A percentile compares a stretch with the other conserved stretches of the same genome.
phyloP scores from a whole-genome alignment of 2,329 filamentous ascomycete species.

The Beauveria asiatica region DNA sequence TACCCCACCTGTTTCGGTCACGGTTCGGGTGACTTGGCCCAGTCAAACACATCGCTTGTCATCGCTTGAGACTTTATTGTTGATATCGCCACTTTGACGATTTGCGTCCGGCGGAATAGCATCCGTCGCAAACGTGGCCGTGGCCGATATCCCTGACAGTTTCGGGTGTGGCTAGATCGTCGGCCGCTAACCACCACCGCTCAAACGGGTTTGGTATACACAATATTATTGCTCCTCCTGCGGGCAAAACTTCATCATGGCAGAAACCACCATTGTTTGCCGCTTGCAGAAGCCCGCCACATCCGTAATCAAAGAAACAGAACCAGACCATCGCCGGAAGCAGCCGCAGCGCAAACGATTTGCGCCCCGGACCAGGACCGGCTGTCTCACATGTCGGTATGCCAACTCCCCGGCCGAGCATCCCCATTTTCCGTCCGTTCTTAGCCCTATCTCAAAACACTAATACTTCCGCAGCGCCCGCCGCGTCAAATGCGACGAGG shows the following conservation, averaged over 20 bases:
- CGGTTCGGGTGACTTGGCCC: too few relatives aligned
- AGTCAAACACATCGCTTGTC: too few relatives aligned
- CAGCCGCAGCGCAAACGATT: neutral
- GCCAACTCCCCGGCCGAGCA: neutral
- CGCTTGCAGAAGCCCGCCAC: neutral
- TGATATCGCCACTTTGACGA: too few relatives aligned
- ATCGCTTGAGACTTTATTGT: too few relatives aligned
- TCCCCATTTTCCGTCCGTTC: too few relatives aligned
- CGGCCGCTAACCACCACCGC: neutral
- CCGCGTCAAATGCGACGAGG: neutral
- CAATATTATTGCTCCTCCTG: neutral
- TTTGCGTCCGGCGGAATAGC: too few relatives aligned
- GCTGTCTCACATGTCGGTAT: neutral
- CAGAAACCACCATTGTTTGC: neutral
- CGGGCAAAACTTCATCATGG: neutral
- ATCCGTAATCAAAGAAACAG: neutral
- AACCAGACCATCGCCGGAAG: neutral
- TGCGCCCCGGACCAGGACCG: neutral
- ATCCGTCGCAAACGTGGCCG: too few relatives aligned
- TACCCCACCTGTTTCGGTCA: too few relatives aligned
- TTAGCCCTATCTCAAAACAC: too few relatives aligned
- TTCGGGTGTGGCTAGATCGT: neutral
- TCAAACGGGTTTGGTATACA: neutral
- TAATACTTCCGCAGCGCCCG: neutral
- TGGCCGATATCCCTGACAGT: neutral